phyloP scores from a whole-genome alignment of 2,329 filamentous ascomycete genomes.

The Dothideomycetes sp. region DNA sequence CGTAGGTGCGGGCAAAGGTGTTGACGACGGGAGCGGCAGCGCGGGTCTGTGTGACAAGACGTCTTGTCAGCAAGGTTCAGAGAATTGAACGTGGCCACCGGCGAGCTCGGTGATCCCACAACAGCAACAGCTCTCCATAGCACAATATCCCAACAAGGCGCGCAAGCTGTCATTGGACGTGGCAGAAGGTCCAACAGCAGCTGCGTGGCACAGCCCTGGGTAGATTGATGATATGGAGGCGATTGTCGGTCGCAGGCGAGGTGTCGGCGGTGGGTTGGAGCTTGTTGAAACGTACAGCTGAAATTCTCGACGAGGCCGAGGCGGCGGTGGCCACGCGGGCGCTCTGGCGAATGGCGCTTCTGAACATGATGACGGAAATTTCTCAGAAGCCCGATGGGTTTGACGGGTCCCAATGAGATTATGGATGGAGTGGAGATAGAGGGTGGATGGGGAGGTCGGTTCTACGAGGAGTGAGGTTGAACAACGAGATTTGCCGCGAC shows the following conservation, averaged over 20 bases:
- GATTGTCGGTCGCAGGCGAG: conserved; percentile 35
- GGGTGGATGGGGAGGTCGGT: conserved; percentile 14
- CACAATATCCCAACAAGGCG: conserved; percentile 3
- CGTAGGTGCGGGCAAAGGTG: conserved; percentile 75
- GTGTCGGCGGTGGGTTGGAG: conserved; percentile 33
- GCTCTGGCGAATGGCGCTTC: conserved; percentile 95
- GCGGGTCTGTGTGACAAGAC: conserved; percentile 59
- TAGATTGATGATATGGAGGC: conserved; percentile 23
- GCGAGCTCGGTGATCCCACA: conserved; percentile 3
- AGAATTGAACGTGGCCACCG: conserved; percentile 10
- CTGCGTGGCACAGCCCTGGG: conserved; percentile 7
- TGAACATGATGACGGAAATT: conserved; percentile 64
- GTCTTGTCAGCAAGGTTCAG: conserved; percentile 39
- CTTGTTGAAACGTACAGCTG: conserved; percentile 66
- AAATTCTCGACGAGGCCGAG: conserved; percentile 84
- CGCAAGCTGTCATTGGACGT: conserved; percentile 16
- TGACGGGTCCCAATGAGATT: conserved; percentile 15
- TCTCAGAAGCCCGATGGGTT: conserved; percentile 15
- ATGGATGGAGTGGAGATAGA: conserved; percentile 16
- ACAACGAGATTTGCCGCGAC: conserved; percentile 11
- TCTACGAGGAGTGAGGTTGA: conserved; percentile 14
- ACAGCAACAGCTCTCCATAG: conserved; percentile 9
- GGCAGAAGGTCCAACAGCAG: conserved; percentile 25
- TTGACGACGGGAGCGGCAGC: conserved; percentile 71
- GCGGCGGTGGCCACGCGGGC: conserved; percentile 89